These are phyloP conservation scores for Leccinellum luteum DNA, from an alignment of 768 basidiomycete genomes.

Conservation along the genomic window DNA sequence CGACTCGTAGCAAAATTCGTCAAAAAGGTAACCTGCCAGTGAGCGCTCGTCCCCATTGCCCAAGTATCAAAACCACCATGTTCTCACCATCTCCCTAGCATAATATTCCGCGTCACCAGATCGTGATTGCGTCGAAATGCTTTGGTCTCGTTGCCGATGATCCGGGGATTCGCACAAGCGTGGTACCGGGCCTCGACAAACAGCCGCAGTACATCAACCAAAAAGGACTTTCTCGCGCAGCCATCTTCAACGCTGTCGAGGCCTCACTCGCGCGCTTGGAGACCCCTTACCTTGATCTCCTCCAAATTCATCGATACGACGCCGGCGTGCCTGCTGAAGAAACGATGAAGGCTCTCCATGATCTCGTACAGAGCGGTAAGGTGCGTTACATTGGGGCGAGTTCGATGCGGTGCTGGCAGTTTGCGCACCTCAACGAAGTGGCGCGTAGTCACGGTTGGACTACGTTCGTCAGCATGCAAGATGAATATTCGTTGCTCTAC, in stretches of 20 bases:
- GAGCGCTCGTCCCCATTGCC: not conserved
- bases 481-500: constrained; percentile 51
- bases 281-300: constrained; percentile 38
- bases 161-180: not conserved
- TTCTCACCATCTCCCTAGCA: constrained; percentile 17
- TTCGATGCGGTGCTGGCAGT: constrained; percentile 47
- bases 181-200: not conserved
- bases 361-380: constrained; percentile 44
- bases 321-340: constrained; percentile 36
- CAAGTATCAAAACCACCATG: not conserved
- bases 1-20: constrained; percentile 35
- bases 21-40: constrained; percentile 26
- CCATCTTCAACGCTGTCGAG: constrained; percentile 39
- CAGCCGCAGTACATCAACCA: constrained; percentile 30
- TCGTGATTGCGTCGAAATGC: constrained; percentile 34
- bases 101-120: constrained; percentile 32
- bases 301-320: constrained; percentile 48
- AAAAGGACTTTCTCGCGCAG: constrained; percentile 33
- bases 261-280: constrained; percentile 36
- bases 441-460: constrained; percentile 48
- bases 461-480: constrained; percentile 56
- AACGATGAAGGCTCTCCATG: constrained; percentile 51
- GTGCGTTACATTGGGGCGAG: constrained; percentile 52
- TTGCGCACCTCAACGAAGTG: constrained; percentile 41
- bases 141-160: constrained; percentile 13